Base-by-base conservation (phyloP, 441 rosid species). In the Sinapis alba region DNA sequence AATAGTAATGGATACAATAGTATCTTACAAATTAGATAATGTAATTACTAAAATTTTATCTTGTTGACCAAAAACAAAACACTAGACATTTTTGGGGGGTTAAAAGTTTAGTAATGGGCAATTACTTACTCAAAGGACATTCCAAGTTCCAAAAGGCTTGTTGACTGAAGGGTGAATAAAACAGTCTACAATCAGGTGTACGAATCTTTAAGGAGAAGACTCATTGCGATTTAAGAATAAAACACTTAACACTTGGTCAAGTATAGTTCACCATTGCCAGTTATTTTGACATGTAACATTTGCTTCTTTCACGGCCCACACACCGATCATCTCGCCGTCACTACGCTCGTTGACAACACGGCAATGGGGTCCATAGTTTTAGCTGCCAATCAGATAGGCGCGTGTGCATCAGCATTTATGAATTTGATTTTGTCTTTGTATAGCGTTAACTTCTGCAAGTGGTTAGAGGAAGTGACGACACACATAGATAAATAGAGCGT, bases 271-370 rank as follows among this genome's bases (percentile, higher is more conserved):
- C 41, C 50, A 7, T 45, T 16, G 11, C 6, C 5, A 15, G 0
- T 18, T 21, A 1, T 32, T 71, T 72, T 62, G 38, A 47, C 19
- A 15, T 62, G 7, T 27, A n/a, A 62, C 61, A 24, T 38, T 32
- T 15, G 56, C 27, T 24, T 24, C 18, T 10, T 23, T 12, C 32
- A 18, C 26, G 24, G 47, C 45, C 43, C 45, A 65, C 71, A 65
- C 20, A 62, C 73, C 67, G 68, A 67, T 68, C 56, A 68, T 74
- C 62, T 45, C 73, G 73, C 73, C 78, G 47, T 50, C 73, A 24
- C 4, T 50, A 50, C 8, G 56, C 38, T 67, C 3, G 6, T 45
- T 10, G 23, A 45, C 23, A 63, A 65, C 77, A 45, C 9, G 19
- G 12, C 19, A 12, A 68, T 5, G 24, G 74, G 69, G 24, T 38